Percentiles rank a stretch among this genome's conserved stretches.
These are phyloP conservation scores for Calonectria hongkongensis DNA, from an alignment of 2,329 filamentous ascomycete species.

Conservation along the genomic window DNA sequence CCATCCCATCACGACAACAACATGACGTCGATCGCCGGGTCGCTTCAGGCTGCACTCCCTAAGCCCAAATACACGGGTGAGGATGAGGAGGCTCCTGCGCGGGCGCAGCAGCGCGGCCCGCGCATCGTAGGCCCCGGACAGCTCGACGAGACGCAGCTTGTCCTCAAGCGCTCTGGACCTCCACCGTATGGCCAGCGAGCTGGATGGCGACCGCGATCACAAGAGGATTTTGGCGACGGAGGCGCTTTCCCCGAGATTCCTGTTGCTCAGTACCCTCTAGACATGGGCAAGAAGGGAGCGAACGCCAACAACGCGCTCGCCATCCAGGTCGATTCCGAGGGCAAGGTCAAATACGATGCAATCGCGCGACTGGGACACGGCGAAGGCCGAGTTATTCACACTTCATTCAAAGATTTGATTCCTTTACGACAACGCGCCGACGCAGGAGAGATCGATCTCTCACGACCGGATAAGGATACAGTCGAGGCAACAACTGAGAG, in stretches of 20 bases:
- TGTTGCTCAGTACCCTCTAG: constrained; percentile 94
- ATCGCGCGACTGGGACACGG: constrained; percentile 93
- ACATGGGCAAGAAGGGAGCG: constrained; percentile 90
- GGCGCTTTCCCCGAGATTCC: constrained; percentile 96
- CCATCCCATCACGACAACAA: constrained; percentile 48
- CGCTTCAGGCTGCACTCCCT: constrained; percentile 86
- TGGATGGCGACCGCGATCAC: constrained; percentile 91
- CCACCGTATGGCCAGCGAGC: constrained; percentile 90
- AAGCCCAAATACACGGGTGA: constrained; percentile 94
- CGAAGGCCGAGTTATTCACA: constrained; percentile 90
- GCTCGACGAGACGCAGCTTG: constrained; percentile 89
- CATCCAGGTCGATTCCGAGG: constrained; percentile 92
- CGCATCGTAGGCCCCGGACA: constrained; percentile 87
- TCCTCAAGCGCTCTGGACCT: constrained; percentile 87
- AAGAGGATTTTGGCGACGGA: constrained; percentile 96
- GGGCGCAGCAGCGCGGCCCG: constrained; percentile 85
- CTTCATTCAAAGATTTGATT: constrained; percentile 97
- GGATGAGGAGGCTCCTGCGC: constrained; percentile 85
- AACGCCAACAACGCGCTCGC: constrained; percentile 89
- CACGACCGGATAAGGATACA: constrained; percentile 88
- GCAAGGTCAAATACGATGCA: constrained; percentile 96
- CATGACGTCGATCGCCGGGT: constrained; percentile 81
- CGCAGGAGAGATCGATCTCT: constrained; percentile 91
- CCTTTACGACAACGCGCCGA: constrained; percentile 94
- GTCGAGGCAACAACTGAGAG: constrained; percentile 89